phyloP scores from a whole-genome alignment of 1,139 yeast species.

The Geotrichum candidum region DNA sequence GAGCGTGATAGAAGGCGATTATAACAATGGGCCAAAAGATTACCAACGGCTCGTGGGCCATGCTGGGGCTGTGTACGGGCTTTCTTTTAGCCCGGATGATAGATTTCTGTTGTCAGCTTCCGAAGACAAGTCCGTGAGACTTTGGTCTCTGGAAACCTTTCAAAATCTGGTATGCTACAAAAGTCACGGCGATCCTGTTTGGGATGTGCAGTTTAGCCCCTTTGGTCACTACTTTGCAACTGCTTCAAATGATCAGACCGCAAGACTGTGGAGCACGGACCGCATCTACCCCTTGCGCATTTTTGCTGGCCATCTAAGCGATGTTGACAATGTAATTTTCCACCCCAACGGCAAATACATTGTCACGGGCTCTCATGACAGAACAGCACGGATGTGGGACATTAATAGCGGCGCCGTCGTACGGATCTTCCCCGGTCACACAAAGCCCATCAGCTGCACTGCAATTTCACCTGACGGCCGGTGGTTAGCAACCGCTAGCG shows the following conservation, averaged over 20 bases:
- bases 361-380: slow-evolving; percentile 91
- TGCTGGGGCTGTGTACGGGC: slow-evolving; percentile 87
- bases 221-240: slow-evolving; percentile 96
- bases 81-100: slow-evolving; percentile 60
- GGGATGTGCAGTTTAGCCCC: slow-evolving; percentile 96
- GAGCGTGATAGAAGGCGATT: slow-evolving; percentile 58
- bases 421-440: slow-evolving; percentile 93
- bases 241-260: slow-evolving; percentile 96
- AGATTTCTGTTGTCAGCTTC: slow-evolving; percentile 5
- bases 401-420: slow-evolving; percentile 82
- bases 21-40: slow-evolving; percentile 25
- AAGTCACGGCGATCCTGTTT: slow-evolving; percentile 93
- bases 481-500: slow-evolving; percentile 94
- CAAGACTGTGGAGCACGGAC: slow-evolving; percentile 95
- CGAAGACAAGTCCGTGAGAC: slow-evolving; percentile 77
- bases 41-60: slow-evolving; percentile 70
- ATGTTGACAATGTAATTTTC: slow-evolving; percentile 90
- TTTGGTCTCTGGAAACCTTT: slow-evolving; percentile 93
- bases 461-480: slow-evolving; percentile 96
- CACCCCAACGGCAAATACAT: slow-evolving; percentile 95
- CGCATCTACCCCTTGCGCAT: slow-evolving; percentile 93
- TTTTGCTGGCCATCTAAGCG: slow-evolving; percentile 95
- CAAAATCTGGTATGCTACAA: slow-evolving; percentile 84
- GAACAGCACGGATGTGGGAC: slow-evolving; percentile 98
- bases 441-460: slow-evolving; percentile 76